Percentiles rank a stretch among this genome's conserved stretches.
phyloP scores from a whole-genome alignment of 1,284 basidiomycete species.

The Coniferiporia weirii region DNA sequence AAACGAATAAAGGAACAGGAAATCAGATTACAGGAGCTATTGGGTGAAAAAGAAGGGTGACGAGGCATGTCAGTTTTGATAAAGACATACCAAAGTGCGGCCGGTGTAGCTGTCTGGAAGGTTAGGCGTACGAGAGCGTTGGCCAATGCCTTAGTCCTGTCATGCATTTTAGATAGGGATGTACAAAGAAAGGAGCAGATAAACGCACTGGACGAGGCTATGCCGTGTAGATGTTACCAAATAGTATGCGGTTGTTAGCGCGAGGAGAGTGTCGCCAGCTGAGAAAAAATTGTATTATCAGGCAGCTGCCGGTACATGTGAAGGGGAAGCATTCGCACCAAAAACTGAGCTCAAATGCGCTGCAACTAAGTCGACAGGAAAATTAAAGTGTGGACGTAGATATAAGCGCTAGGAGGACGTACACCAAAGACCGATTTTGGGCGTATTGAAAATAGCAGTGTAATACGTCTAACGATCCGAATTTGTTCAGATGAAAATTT shows the following conservation, averaged over 20 bases:
- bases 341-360: slow-evolving; percentile 30
- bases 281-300: background rate
- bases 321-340: slow-evolving; percentile 21
- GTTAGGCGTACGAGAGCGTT: slow-evolving; percentile 31
- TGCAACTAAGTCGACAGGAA: slow-evolving; percentile 25
- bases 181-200: background rate
- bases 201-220: slow-evolving; percentile 28
- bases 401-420: background rate
- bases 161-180: background rate
- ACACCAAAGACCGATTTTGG: slow-evolving; percentile 9
- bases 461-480: background rate
- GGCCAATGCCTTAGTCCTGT: slow-evolving; percentile 22
- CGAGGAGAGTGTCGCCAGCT: slow-evolving; percentile 31
- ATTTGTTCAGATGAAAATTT: background rate
- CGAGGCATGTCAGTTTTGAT: background rate
- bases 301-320: background rate
- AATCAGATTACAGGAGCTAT: background rate
- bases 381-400: background rate
- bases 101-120: slow-evolving; percentile 32
- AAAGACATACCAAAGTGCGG: slow-evolving; percentile 29
- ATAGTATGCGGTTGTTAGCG: slow-evolving; percentile 28
- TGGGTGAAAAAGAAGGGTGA: slow-evolving; percentile 1
- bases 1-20: slow-evolving; percentile 5
- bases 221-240: slow-evolving; percentile 28
- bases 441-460: background rate